Percentiles rank a stretch among this genome's conserved stretches.
phyloP scores from a whole-genome alignment of 2,329 filamentous ascomycete genomes.

The Venturia nashicola region DNA sequence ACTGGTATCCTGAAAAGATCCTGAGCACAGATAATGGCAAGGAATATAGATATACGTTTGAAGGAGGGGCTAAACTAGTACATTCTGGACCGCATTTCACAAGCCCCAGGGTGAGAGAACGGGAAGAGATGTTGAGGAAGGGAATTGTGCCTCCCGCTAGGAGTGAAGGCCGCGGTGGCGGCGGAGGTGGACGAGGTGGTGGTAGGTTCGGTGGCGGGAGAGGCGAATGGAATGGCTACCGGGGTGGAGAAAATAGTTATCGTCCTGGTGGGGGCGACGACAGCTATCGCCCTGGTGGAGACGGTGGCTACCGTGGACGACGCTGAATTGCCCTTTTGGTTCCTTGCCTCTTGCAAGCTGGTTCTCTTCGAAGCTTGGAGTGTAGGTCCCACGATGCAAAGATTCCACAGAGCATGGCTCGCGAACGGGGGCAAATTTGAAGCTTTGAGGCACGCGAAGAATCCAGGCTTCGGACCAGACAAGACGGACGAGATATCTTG shows the following conservation, averaged over 20 bases:
- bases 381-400: background rate
- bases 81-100: slow-evolving; percentile 20
- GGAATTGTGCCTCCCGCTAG: slow-evolving; percentile 10
- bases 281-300: slow-evolving; percentile 24
- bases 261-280: background rate
- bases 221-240: slow-evolving; percentile 35
- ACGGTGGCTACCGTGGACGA: slow-evolving; percentile 12
- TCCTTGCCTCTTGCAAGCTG: no score
- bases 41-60: slow-evolving; percentile 22
- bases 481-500: background rate
- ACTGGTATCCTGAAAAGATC: slow-evolving; percentile 22
- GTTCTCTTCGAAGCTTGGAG: background rate
- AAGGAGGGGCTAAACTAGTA: slow-evolving; percentile 30
- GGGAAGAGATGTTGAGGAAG: slow-evolving; percentile 10
- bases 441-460: no score
- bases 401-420: no score
- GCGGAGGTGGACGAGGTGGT: slow-evolving; percentile 37
- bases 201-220: slow-evolving; percentile 60
- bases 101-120: slow-evolving; percentile 9
- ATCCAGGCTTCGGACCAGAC: background rate
- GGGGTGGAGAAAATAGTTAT: background rate
- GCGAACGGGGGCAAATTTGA: no score
- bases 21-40: slow-evolving; percentile 5
- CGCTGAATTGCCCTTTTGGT: background rate
- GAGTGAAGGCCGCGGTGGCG: slow-evolving; percentile 11